A percentile compares a stretch with the other conserved stretches of the same genome.
phyloP scores from a whole-genome alignment of 192 early-diverging fungal species.

The Gaertneriomyces semiglobifer region DNA sequence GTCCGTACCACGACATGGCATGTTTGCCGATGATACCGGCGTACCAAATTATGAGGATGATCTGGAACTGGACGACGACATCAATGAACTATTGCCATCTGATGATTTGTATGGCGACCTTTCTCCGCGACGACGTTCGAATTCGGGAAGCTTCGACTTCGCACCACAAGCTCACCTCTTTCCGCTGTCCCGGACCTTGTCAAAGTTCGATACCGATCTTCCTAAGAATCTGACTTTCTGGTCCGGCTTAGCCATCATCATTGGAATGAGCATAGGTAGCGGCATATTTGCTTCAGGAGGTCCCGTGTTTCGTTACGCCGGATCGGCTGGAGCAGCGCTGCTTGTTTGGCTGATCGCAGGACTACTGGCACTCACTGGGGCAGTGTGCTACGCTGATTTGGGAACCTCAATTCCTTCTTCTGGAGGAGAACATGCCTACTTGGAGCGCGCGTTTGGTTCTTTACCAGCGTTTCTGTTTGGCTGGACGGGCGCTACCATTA shows the following conservation, averaged over 20 bases:
- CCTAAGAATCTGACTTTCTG: slow-evolving; percentile 30
- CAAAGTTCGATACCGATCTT: slow-evolving; percentile 25
- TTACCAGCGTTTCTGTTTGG: slow-evolving; percentile 71
- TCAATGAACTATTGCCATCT: slow-evolving; percentile 19
- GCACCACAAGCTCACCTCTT: slow-evolving; percentile 21
- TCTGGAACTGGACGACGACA: slow-evolving; percentile 21
- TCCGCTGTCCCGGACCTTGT: slow-evolving; percentile 31
- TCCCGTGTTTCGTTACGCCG: slow-evolving; percentile 38
- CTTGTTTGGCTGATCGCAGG: slow-evolving; percentile 40
- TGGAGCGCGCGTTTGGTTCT: slow-evolving; percentile 72
- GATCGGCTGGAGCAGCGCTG: slow-evolving; percentile 37
- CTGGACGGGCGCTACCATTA: slow-evolving; percentile 68
- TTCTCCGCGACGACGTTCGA: background rate
- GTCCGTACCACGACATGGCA: no score
- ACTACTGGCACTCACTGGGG: slow-evolving; percentile 68
- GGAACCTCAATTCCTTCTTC: slow-evolving; percentile 80
- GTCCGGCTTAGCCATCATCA: slow-evolving; percentile 38
- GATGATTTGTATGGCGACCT: background rate
- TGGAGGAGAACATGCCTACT: slow-evolving; percentile 86
- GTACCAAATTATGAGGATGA: slow-evolving; percentile 6
- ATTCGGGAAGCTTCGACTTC: slow-evolving; percentile 22
- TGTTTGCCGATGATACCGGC: background rate
- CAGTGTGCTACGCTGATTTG: slow-evolving; percentile 85
- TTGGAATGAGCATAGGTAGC: slow-evolving; percentile 50
- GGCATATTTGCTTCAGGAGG: slow-evolving; percentile 68